Conservation (phyloP, 495 filamentous ascomycete species). For the Daldinia loculata region DNA sequence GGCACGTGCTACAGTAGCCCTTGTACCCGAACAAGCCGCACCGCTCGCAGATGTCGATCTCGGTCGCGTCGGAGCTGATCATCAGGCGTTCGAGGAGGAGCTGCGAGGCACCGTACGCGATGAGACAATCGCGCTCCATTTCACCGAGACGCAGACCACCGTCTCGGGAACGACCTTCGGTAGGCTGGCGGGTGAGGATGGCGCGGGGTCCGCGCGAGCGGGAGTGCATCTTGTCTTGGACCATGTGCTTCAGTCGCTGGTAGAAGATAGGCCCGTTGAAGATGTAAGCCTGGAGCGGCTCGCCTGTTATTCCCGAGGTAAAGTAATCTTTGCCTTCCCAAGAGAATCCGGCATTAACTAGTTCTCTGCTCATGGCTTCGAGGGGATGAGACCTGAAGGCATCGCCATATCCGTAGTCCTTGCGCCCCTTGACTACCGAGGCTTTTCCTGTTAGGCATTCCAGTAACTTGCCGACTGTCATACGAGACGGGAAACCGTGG, state of each 20-base stretch:
- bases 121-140: constrained; percentile 98
- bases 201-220: constrained; percentile 88
- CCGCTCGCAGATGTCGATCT: constrained; percentile 89
- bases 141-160: constrained; percentile 95
- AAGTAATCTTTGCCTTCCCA: constrained; percentile 98
- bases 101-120: constrained; percentile 93
- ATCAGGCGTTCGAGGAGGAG: constrained; percentile 93
- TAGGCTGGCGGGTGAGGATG: constrained; percentile 93
- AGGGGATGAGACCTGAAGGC: constrained; percentile 94
- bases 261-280: constrained; percentile 99
- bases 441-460: constrained; percentile 96
- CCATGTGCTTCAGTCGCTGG: constrained; percentile 99
- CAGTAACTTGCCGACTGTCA: constrained; percentile 99
- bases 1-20: constrained; percentile 91
- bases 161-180: constrained; percentile 90
- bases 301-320: constrained; percentile 93
- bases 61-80: constrained; percentile 87
- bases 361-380: constrained; percentile 83
- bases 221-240: constrained; percentile 99
- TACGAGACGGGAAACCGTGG: constrained; percentile 98
- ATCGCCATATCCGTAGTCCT: constrained; percentile 83
- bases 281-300: constrained; percentile 91
- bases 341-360: constrained; percentile 88
- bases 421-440: constrained; percentile 79
- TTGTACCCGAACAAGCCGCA: constrained; percentile 96